Conservation (phyloP, 345 rosid genomes). For the Clausena lansium region DNA sequence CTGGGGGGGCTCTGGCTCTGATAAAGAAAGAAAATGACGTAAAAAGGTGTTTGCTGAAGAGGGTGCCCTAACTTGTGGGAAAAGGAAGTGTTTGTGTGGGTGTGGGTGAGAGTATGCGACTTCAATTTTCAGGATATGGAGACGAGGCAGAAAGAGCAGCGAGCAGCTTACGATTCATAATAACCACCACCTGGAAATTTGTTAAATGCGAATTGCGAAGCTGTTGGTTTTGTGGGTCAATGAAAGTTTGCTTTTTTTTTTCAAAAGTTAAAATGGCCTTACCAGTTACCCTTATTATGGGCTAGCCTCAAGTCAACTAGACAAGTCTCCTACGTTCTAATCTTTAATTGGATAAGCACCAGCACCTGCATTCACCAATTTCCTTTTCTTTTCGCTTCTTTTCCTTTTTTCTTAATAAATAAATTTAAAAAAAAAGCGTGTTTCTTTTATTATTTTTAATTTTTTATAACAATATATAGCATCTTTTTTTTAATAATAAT, state of each 20-base stretch:
- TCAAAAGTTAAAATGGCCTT: too few relatives aligned
- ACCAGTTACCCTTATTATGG: too few relatives aligned
- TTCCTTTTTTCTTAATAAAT: too few relatives aligned
- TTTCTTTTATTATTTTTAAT: too few relatives aligned
- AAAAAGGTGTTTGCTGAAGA: constrained; percentile 25
- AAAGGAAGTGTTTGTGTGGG: neutral
- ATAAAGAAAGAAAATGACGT: constrained; percentile 10
- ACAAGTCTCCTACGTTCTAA: neutral
- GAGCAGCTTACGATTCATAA: neutral
- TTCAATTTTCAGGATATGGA: neutral
- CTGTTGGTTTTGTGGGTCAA: neutral
- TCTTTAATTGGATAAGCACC: neutral
- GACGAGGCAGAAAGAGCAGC: constrained; percentile 8
- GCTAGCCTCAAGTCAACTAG: too few relatives aligned
- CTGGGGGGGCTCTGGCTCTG: neutral
- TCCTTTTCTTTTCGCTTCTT: too few relatives aligned
- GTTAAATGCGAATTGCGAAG: neutral
- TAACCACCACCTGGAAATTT: constrained; percentile 11
- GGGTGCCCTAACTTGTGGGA: constrained; percentile 20
- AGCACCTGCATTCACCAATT: neutral
- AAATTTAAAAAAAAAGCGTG: too few relatives aligned
- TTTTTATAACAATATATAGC: too few relatives aligned
- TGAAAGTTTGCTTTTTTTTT: neutral
- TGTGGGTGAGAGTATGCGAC: neutral
- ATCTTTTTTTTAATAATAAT: too few relatives aligned